Percentiles rank a stretch among this genome's conserved stretches.
Conservation (phyloP, 192 early-diverging fungal species). For the Rhizoclosmatium globosum region DNA sequence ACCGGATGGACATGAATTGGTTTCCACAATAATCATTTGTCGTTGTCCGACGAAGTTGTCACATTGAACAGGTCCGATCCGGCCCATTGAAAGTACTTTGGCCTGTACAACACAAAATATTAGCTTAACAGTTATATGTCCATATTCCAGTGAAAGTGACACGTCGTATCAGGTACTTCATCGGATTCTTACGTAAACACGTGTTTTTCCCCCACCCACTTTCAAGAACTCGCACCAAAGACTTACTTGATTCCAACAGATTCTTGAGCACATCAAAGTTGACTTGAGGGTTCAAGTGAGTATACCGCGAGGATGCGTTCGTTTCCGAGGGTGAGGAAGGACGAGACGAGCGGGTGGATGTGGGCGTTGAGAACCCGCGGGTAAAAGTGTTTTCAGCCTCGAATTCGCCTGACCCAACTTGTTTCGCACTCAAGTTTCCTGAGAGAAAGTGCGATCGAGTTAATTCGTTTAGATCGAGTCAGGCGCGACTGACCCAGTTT, state of each 20-base stretch:
- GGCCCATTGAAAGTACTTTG: conserved; percentile 87
- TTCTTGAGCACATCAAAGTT: conserved; percentile 67
- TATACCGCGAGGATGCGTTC: conserved; percentile 91
- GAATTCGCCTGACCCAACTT: conserved; percentile 67
- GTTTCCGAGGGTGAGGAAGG: conserved; percentile 86
- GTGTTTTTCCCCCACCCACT: conserved; percentile 11
- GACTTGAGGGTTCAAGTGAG: conserved; percentile 86
- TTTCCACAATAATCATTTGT: conserved; percentile 94
- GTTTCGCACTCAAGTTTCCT: conserved; percentile 34
- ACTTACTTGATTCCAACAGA: conserved; percentile 55
- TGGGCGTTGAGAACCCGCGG: conserved; percentile 88
- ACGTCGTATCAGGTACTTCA: not conserved
- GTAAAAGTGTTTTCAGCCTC: conserved; percentile 89
- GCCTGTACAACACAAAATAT: conserved; percentile 35
- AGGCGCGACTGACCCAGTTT: conserved; percentile 11
- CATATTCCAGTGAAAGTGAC: not conserved
- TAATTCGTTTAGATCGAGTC: not conserved
- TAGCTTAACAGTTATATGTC: not conserved
- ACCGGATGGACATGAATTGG: conserved; percentile 90
- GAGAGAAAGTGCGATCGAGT: not conserved
- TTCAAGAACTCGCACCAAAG: not conserved
- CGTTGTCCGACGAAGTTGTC: conserved; percentile 85
- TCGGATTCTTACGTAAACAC: not conserved
- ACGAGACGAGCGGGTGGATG: conserved; percentile 86
- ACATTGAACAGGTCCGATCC: conserved; percentile 82